phyloP scores from a whole-genome alignment of 768 basidiomycete genomes.

The Sarcodon aspratus region DNA sequence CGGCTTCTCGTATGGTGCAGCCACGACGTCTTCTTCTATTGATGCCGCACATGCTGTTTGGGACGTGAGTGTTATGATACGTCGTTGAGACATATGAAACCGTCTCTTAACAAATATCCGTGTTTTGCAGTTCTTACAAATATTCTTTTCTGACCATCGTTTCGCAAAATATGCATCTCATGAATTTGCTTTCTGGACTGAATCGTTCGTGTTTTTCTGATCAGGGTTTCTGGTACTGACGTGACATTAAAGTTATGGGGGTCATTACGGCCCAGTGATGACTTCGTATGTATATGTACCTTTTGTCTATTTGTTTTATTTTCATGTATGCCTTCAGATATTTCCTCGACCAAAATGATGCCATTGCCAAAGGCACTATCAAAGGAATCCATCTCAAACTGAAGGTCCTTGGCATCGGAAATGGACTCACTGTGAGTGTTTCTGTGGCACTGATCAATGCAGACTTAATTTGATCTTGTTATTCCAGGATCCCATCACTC shows the following conservation, averaged over 20 bases:
- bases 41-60: slow-evolving; percentile 47
- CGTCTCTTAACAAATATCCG: not conserved
- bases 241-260: slow-evolving; percentile 12
- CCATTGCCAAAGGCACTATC: slow-evolving; percentile 34
- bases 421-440: slow-evolving; percentile 42
- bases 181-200: slow-evolving; percentile 52
- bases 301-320: not conserved
- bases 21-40: slow-evolving; percentile 37
- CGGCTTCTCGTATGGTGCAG: slow-evolving; percentile 72
- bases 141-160: slow-evolving; percentile 42
- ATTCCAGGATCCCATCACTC: slow-evolving; percentile 25
- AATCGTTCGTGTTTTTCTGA: slow-evolving; percentile 22
- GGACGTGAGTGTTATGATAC: slow-evolving; percentile 20
- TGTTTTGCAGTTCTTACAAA: slow-evolving; percentile 37
- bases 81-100: not conserved
- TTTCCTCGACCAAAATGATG: slow-evolving; percentile 49
- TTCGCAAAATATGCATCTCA: slow-evolving; percentile 35
- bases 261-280: slow-evolving; percentile 28
- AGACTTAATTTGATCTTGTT: not conserved
- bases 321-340: slow-evolving; percentile 14
- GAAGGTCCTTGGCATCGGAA: slow-evolving; percentile 51
- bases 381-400: slow-evolving; percentile 41
- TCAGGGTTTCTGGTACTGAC: no score
- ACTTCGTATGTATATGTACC: slow-evolving; percentile 13
- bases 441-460: not conserved